These are phyloP conservation scores for Hericium coralloides DNA, from an alignment of 768 basidiomycete species.

Conservation along the genomic window DNA sequence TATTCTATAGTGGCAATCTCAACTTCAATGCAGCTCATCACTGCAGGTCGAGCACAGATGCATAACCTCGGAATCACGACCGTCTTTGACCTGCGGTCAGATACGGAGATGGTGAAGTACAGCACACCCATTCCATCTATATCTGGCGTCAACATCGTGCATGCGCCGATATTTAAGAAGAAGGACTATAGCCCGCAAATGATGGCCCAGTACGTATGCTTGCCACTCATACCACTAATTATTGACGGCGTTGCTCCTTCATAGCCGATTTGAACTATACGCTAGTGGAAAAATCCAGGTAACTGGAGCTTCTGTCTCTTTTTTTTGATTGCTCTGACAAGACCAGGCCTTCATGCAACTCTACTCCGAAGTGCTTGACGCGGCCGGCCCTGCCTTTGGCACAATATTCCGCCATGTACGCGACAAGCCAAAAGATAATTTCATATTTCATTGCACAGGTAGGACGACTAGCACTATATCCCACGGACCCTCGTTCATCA, in stretches of 20 bases:
- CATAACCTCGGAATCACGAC: slow-evolving; percentile 53
- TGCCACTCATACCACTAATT: slow-evolving; percentile 1
- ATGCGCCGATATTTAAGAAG: slow-evolving; percentile 52
- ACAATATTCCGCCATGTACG: slow-evolving; percentile 63
- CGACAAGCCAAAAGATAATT: slow-evolving; percentile 56
- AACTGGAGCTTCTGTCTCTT: background rate
- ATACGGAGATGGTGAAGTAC: slow-evolving; percentile 72
- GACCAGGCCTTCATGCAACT: slow-evolving; percentile 69
- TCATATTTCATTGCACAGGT: slow-evolving; percentile 73
- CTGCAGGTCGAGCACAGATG: slow-evolving; percentile 47
- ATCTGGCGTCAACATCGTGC: slow-evolving; percentile 51
- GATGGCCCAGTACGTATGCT: slow-evolving; percentile 70
- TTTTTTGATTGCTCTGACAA: background rate
- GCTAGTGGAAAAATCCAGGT: slow-evolving; percentile 78
- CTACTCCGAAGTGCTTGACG: slow-evolving; percentile 74
- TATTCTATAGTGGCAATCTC: background rate
- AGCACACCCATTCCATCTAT: slow-evolving; percentile 54
- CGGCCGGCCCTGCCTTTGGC: slow-evolving; percentile 62
- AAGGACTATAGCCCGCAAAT: slow-evolving; percentile 80
- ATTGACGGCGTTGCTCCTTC: no score
- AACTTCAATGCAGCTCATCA: background rate
- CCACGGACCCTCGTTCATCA: background rate
- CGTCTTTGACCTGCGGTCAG: slow-evolving; percentile 73
- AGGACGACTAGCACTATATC: background rate
- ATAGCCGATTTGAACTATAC: slow-evolving; percentile 63